Percentiles rank a stretch among this genome's conserved stretches.
phyloP scores from a whole-genome alignment of 306 rosid species.

The Lotus japonicus region DNA sequence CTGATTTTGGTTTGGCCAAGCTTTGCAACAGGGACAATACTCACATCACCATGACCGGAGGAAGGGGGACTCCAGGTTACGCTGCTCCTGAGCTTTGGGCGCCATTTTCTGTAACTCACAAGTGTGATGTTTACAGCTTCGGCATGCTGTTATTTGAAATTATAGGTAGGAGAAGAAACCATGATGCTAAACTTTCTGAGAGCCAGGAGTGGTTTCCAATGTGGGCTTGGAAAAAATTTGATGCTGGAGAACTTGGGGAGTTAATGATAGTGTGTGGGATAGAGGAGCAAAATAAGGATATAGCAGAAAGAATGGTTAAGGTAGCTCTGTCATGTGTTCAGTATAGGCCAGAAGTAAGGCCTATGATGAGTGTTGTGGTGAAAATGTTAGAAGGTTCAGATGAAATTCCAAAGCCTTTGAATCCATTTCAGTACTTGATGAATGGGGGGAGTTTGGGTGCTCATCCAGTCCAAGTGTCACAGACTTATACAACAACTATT shows the following conservation, averaged over 20 bases:
- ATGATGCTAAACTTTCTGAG: slow-evolving; percentile 6
- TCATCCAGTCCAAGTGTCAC: neutral
- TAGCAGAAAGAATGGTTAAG: slow-evolving; percentile 31
- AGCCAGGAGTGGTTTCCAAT: slow-evolving; percentile 47
- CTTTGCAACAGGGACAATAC: slow-evolving; percentile 33
- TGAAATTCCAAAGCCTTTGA: slow-evolving; percentile 32
- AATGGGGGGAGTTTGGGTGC: neutral
- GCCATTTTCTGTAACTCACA: slow-evolving; percentile 40
- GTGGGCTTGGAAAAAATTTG: slow-evolving; percentile 33
- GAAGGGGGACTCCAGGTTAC: slow-evolving; percentile 53
- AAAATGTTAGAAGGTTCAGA: slow-evolving; percentile 51
- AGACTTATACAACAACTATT: neutral
- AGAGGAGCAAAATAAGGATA: slow-evolving; percentile 27
- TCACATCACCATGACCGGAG: slow-evolving; percentile 34
- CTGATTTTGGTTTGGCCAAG: slow-evolving; percentile 53
- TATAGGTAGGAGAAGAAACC: slow-evolving; percentile 40
- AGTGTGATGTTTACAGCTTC: slow-evolving; percentile 54
- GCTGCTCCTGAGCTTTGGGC: slow-evolving; percentile 49
- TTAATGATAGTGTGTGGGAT: slow-evolving; percentile 22
- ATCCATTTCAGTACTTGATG: slow-evolving; percentile 36
- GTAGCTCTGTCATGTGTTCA: slow-evolving; percentile 48
- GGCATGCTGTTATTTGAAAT: slow-evolving; percentile 51
- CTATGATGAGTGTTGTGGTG: slow-evolving; percentile 42
- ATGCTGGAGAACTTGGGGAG: slow-evolving; percentile 13
- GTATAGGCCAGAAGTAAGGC: slow-evolving; percentile 40